These are phyloP conservation scores for Melanogaster broomeanus DNA, from an alignment of 768 basidiomycete species.

Conservation along the genomic window DNA sequence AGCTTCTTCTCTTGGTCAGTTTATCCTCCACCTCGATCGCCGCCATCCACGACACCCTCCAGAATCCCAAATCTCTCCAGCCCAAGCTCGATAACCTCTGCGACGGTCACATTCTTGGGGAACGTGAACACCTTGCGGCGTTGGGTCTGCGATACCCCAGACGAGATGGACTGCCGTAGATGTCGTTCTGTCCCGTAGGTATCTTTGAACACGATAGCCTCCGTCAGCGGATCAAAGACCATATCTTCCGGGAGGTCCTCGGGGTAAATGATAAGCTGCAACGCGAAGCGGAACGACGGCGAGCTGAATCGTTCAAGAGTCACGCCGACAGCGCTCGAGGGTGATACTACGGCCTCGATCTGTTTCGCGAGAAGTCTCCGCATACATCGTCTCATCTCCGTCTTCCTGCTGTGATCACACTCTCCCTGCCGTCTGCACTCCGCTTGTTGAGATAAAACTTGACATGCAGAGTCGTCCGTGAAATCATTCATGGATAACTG, in stretches of 20 bases:
- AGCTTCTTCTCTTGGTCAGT: conserved; percentile 75
- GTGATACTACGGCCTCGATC: conserved; percentile 22
- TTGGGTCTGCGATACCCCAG: conserved; percentile 57
- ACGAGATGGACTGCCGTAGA: conserved; percentile 44
- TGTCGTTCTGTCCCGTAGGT: conserved; percentile 60
- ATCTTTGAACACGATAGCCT: conserved; percentile 89
- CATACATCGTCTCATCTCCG: conserved; percentile 42
- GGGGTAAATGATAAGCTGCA: conserved; percentile 86
- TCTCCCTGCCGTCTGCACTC: conserved; percentile 44
- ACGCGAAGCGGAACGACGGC: conserved; percentile 79
- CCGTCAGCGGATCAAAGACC: conserved; percentile 90
- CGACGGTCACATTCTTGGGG: conserved; percentile 93
- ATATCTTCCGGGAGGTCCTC: conserved; percentile 93
- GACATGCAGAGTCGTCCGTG: conserved; percentile 93
- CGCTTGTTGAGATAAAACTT: conserved; percentile 92
- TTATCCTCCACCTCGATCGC: conserved; percentile 98
- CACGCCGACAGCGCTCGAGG: conserved; percentile 41
- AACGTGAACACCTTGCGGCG: conserved; percentile 87
- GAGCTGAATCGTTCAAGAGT: conserved; percentile 76
- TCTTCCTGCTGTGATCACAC: conserved; percentile 45
- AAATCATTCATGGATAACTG: conserved; percentile 97
- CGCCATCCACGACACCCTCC: conserved; percentile 98
- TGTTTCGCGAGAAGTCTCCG: conserved; percentile 37
- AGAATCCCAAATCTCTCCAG: conserved; percentile 92
- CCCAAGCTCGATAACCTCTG: conserved; percentile 92